Evolutionary conservation across 495 filamentous ascomycete species (phyloP), one percentile per base, ranked within the genome.

Genomic region (Penicillium lagena): DNA sequence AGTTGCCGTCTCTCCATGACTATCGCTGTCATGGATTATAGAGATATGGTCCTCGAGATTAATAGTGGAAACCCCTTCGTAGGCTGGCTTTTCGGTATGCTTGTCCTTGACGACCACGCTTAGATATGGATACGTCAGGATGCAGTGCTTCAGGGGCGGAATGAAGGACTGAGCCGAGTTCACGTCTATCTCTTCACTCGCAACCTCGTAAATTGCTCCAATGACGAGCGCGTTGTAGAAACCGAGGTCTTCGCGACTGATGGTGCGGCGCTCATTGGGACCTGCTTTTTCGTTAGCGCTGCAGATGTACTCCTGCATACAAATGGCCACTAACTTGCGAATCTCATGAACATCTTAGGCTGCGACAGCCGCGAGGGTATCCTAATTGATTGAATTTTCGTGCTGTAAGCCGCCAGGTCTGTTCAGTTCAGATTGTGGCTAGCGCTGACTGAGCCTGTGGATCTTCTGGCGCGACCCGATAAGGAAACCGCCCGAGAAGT

Each of bases 231-330:
- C 53, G 17, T 56, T 50, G 45, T 59, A 59, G 35, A 47, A 59
- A 2, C 56, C 53, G 17, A 56, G 27, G 15, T 54, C 47, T 43
- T 59, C 56, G 15, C 56, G 56, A 35, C 47, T 54, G n/a, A 59
- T 59, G 9, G 56, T 56, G 31, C 56, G 56, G 17, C 45, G 45
- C 17, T 59, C 56, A 51, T 59, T 59, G 36, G 56, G 56, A 31
- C 53, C 56, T 59, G 28, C 7, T 12, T 29, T 41, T 22, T 10
- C n/a, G 32, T 52, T 33, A 52, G n/a, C 31, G n/a, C 5, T 9
- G 31, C 31, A n/a, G 31, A 33, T 9, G 31, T 9, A 33, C n/a
- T 6, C 31, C n/a, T n/a, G n/a, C 31, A 9, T n/a, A 9, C 9
- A n/a, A 33, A 33, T 33, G 31, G 31, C n/a, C 31, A 33, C 31